Conservation (phyloP, 2,329 filamentous ascomycete species). For the Pseudopyricularia cyperi region DNA sequence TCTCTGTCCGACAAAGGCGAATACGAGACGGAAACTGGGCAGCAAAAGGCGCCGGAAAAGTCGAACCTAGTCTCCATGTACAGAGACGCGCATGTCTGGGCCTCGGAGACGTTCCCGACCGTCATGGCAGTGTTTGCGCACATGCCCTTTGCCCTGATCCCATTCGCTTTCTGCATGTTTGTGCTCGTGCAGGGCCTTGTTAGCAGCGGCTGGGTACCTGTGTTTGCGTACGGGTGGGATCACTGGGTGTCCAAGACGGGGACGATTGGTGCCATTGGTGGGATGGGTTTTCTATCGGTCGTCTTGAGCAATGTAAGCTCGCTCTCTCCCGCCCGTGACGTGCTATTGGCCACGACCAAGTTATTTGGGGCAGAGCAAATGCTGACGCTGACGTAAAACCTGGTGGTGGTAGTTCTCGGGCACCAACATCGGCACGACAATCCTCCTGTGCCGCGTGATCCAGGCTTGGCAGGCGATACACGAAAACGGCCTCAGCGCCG, state of each 20-base stretch:
- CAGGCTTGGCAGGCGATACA: conserved; percentile 56
- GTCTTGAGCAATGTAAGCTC: conserved; percentile 57
- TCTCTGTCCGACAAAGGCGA: neutral
- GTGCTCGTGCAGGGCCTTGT: conserved; percentile 60
- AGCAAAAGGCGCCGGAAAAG: neutral
- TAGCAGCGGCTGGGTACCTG: conserved; percentile 60
- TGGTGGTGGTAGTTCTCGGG: conserved; percentile 50
- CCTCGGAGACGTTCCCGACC: conserved; percentile 58
- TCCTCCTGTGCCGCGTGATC: conserved; percentile 57
- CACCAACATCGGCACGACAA: conserved; percentile 66
- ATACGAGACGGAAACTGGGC: neutral
- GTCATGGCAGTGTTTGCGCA: conserved; percentile 51
- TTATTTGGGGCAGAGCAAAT: neutral
- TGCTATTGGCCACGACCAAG: neutral
- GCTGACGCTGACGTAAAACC: neutral
- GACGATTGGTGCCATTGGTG: conserved; percentile 53
- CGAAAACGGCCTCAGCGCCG: conserved; percentile 7
- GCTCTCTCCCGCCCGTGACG: neutral
- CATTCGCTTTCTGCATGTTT: conserved; percentile 65
- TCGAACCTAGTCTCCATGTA: conserved; percentile 34
- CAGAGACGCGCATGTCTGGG: conserved; percentile 37
- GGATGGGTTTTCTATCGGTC: conserved; percentile 61
- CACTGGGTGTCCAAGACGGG: conserved; percentile 60
- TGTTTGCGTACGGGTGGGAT: conserved; percentile 63
- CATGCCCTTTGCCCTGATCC: conserved; percentile 54